These are phyloP conservation scores for Taiozyma sp. DNA, from an alignment of 1,139 yeast genomes.

Conservation along the genomic window DNA sequence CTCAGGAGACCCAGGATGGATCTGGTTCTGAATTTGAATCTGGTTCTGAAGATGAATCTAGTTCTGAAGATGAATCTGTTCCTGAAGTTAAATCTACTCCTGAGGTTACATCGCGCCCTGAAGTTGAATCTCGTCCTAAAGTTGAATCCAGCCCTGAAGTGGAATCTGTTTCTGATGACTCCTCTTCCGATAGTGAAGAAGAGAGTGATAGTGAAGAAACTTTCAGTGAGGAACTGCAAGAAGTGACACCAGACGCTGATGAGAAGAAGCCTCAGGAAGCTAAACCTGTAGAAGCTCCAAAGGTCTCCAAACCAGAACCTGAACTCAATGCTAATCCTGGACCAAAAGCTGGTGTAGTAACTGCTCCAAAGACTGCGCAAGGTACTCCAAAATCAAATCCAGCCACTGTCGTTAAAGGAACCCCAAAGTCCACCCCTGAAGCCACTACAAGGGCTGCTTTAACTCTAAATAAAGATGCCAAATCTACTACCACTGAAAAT, in stretches of 20 bases:
- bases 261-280: not conserved
- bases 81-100: not conserved
- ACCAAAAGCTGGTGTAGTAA: not conserved
- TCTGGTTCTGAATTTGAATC: constrained; percentile 1
- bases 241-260: not conserved
- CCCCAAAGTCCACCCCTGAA: not conserved
- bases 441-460: not conserved
- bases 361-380: not conserved
- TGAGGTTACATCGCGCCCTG: not conserved
- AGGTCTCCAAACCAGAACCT: not conserved
- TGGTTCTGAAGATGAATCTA: not conserved
- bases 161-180: not conserved
- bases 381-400: not conserved
- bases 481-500: not conserved
- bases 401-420: not conserved
- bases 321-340: not conserved
- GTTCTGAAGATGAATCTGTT: not conserved
- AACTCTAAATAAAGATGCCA: not conserved
- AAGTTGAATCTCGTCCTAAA: not conserved
- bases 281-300: not conserved
- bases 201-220: not conserved
- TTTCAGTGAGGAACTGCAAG: not conserved
- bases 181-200: not conserved
- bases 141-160: not conserved
- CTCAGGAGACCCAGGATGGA: not conserved